A percentile compares a stretch with the other conserved stretches of the same genome.
phyloP scores from a whole-genome alignment of 1,284 basidiomycete species.

The Malassezia sp. region DNA sequence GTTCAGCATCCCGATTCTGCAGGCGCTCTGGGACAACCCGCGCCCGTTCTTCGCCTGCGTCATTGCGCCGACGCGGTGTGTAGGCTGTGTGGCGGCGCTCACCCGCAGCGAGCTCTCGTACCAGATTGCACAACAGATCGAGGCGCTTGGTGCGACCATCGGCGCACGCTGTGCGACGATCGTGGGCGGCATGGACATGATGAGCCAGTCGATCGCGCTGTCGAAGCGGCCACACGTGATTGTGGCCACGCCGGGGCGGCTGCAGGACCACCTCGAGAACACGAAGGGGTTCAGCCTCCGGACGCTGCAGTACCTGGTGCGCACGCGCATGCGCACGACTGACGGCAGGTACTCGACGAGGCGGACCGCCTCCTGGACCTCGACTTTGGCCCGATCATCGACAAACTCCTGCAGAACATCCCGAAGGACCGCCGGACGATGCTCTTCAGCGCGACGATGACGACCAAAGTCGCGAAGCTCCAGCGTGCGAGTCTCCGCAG shows the following conservation, averaged over 20 bases:
- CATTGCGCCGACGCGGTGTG: constrained; percentile 58
- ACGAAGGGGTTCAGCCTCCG: constrained; percentile 93
- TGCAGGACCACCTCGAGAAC: constrained; percentile 91
- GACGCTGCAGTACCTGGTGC: constrained; percentile 79
- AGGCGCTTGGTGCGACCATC: constrained; percentile 65
- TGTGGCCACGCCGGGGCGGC: constrained; percentile 90
- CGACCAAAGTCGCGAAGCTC: constrained; percentile 92
- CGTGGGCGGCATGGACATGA: constrained; percentile 90
- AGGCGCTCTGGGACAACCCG: constrained; percentile 92
- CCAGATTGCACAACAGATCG: constrained; percentile 93
- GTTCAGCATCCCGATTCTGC: constrained; percentile 87
- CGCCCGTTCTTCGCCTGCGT: constrained; percentile 86
- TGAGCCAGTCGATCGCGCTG: constrained; percentile 81
- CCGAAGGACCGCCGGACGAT: constrained; percentile 91
- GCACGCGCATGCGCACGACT: too few species aligned
- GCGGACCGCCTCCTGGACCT: constrained; percentile 92
- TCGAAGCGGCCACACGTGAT: constrained; percentile 72
- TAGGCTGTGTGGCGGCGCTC: neutral
- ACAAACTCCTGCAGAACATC: constrained; percentile 90
- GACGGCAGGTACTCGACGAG: constrained; percentile 91
- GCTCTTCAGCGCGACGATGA: constrained; percentile 99
- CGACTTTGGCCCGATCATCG: constrained; percentile 93
- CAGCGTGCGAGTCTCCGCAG: constrained; percentile 90
- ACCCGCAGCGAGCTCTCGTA: constrained; percentile 76
- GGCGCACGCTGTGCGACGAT: constrained; percentile 77